Conservation (phyloP, 2,329 filamentous ascomycete genomes). For the Aspergillus candidus region DNA sequence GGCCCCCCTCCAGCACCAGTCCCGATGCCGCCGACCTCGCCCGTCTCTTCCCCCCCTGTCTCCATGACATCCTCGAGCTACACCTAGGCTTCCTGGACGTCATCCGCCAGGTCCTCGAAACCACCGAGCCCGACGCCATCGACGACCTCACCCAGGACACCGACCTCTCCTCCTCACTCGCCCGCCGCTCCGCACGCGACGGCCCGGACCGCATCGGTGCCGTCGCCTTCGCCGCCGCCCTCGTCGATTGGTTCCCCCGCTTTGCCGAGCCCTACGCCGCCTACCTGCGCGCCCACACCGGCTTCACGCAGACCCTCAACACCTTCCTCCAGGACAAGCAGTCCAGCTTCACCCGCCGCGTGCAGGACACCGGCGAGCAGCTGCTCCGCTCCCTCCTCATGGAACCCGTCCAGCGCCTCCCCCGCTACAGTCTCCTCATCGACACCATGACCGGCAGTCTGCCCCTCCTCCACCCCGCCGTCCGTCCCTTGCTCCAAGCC, state of each 20-base stretch:
- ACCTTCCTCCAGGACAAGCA: slow-evolving; percentile 68
- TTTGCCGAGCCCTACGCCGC: slow-evolving; percentile 89
- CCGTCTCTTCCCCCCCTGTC: slow-evolving; percentile 71
- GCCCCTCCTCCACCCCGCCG: slow-evolving; percentile 76
- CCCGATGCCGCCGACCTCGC: slow-evolving; percentile 67
- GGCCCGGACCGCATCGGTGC: slow-evolving; percentile 70
- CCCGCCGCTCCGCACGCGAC: slow-evolving; percentile 41
- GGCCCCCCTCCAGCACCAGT: slow-evolving; percentile 57
- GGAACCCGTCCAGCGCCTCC: slow-evolving; percentile 89
- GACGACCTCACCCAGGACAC: slow-evolving; percentile 63
- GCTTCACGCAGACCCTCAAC: slow-evolving; percentile 76
- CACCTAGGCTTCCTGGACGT: slow-evolving; percentile 76
- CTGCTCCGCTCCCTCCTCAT: slow-evolving; percentile 85
- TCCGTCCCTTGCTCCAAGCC: slow-evolving; percentile 77
- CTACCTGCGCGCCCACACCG: slow-evolving; percentile 84
- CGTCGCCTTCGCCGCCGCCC: slow-evolving; percentile 68
- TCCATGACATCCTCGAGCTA: slow-evolving; percentile 72
- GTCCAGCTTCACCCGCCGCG: slow-evolving; percentile 73
- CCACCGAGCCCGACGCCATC: slow-evolving; percentile 73
- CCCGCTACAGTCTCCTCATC: slow-evolving; percentile 91
- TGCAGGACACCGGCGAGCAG: slow-evolving; percentile 83
- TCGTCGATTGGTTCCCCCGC: slow-evolving; percentile 86
- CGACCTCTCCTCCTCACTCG: slow-evolving; percentile 42
- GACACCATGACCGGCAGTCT: slow-evolving; percentile 88
- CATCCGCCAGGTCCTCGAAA: slow-evolving; percentile 69